Conservation (phyloP, 805 yeast genomes). For the Sungouiozyma intestinalis region DNA sequence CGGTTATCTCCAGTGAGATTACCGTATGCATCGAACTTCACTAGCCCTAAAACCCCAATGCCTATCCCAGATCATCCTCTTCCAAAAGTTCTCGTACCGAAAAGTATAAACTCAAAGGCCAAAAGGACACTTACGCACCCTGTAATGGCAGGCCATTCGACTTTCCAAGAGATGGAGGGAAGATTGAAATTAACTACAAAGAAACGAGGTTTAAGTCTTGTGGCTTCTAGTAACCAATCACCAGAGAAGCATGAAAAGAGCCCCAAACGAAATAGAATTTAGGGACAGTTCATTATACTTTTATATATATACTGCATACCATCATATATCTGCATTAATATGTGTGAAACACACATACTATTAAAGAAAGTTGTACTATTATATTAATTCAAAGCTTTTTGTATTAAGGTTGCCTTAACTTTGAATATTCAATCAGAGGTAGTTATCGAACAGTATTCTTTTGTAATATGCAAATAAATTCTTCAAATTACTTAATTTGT, state of each 20-base stretch:
- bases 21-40: slow-evolving; percentile 2
- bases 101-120: slow-evolving; percentile 17
- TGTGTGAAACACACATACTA: background rate
- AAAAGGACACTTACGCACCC: slow-evolving; percentile 11
- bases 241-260: background rate
- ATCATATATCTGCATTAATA: background rate
- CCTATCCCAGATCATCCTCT: slow-evolving; percentile 23
- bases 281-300: background rate
- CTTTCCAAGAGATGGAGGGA: background rate
- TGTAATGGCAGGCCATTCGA: background rate
- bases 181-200: background rate
- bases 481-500: background rate
- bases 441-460: no score
- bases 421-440: no score
- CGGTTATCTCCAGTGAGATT: slow-evolving; percentile 5
- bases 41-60: slow-evolving; percentile 18
- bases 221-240: background rate
- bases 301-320: background rate
- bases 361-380: background rate
- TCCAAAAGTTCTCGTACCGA: slow-evolving; percentile 19
- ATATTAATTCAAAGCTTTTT: background rate
- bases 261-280: background rate
- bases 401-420: no score
- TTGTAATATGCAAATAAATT: background rate
- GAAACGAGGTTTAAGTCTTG: background rate